Conservation (phyloP, 2,329 filamentous ascomycete genomes). For the Scedosporium apiospermum region DNA sequence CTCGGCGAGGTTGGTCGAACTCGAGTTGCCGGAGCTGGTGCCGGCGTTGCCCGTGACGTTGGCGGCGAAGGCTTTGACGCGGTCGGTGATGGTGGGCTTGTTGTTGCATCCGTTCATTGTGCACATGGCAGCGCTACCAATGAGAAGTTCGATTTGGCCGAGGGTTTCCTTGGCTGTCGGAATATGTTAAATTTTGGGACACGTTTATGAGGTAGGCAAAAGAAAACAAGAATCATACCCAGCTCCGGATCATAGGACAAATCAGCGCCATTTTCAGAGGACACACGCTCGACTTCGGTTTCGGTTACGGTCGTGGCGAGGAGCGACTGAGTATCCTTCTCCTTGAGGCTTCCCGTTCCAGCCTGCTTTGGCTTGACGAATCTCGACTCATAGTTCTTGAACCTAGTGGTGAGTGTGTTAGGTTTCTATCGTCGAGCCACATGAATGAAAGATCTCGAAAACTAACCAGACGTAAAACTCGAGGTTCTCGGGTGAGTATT, state of each 20-base stretch:
- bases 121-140: conserved; percentile 20
- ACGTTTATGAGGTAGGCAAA: not conserved
- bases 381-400: conserved; percentile 30
- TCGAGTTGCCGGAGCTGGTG: conserved; percentile 1
- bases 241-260: conserved; percentile 22
- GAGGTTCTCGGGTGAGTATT: conserved; percentile 37
- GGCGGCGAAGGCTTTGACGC: conserved; percentile 14
- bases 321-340: conserved; percentile 18
- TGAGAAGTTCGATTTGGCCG: conserved; percentile 22
- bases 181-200: not conserved
- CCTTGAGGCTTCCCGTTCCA: conserved; percentile 10
- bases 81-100: conserved; percentile 11
- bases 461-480: conserved; percentile 39
- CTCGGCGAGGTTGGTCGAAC: conserved; percentile 3
- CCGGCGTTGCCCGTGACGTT: conserved; percentile 9
- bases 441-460: too few species aligned
- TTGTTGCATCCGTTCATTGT: conserved; percentile 9
- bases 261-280: conserved; percentile 17
- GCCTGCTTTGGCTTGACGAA: conserved; percentile 10
- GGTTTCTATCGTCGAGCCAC: not conserved
- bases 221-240: conserved; percentile 15
- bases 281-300: not conserved
- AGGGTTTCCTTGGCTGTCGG: conserved; percentile 21
- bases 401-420: conserved; percentile 20
- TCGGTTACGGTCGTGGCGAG: not conserved